Percentiles rank a stretch among this genome's conserved stretches.
phyloP scores from a whole-genome alignment of 2,329 filamentous ascomycete species.

The Tolypocladium ophioglossoides region DNA sequence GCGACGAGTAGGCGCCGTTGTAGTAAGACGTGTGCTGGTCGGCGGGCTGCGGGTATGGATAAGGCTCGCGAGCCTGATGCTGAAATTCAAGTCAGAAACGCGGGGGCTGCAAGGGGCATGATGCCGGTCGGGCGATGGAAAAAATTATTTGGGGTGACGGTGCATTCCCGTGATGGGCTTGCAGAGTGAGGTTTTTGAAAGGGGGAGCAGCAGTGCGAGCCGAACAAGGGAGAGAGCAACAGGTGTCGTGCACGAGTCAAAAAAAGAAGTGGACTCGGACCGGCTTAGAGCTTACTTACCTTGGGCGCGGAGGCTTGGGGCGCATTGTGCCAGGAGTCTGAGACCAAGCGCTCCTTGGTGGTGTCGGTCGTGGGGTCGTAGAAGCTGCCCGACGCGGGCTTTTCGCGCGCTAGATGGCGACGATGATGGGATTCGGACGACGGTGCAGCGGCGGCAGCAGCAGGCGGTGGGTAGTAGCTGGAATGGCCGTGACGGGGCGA shows the following conservation, averaged over 20 bases:
- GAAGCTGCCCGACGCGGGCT: constrained; percentile 33
- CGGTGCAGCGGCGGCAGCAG: constrained; percentile 6
- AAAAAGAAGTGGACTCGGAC: constrained; percentile 16
- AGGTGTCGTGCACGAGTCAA: constrained; percentile 8
- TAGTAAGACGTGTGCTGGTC: constrained; percentile 37
- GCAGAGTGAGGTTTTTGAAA: not conserved
- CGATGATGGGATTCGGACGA: constrained; percentile 14
- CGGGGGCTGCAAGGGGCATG: not conserved
- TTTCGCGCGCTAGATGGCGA: constrained; percentile 24
- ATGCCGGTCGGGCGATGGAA: not conserved
- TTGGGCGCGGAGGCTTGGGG: constrained; percentile 33
- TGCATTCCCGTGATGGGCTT: not conserved
- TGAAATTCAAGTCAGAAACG: constrained; percentile 5
- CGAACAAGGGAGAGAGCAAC: not conserved
- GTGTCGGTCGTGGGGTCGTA: constrained; percentile 45
- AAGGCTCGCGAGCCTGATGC: constrained; percentile 38
- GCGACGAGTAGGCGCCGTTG: constrained; percentile 39
- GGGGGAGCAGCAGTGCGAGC: not conserved
- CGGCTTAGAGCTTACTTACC: constrained; percentile 24
- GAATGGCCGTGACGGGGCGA: constrained; percentile 33
- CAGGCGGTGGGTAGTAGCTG: constrained; percentile 3
- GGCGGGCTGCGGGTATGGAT: constrained; percentile 32
- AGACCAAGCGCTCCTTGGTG: constrained; percentile 34
- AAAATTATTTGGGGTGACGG: not conserved
- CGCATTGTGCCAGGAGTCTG: constrained; percentile 37